phyloP scores from a whole-genome alignment of 306 rosid species.

The Phaseolus lunatus region DNA sequence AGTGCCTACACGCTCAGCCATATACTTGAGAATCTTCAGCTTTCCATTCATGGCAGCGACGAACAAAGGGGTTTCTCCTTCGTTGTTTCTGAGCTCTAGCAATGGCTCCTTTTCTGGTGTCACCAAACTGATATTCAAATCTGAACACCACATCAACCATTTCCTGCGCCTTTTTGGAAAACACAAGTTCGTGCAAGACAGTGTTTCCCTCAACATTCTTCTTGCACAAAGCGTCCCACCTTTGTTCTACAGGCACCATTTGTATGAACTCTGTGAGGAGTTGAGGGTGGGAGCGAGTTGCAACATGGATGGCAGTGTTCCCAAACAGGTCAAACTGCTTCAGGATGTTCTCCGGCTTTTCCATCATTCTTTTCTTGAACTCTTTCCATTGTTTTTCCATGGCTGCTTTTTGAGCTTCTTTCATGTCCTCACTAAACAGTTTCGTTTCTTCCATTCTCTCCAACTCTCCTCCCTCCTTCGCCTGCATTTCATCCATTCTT shows the following conservation, averaged over 20 bases:
- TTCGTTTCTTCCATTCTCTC: not conserved
- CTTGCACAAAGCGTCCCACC: constrained; percentile 6
- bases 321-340: not conserved
- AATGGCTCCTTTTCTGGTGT: not conserved
- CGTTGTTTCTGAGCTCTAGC: not conserved
- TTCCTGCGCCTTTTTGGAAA: not conserved
- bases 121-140: not conserved
- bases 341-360: not conserved
- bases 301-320: not conserved
- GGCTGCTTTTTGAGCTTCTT: not conserved
- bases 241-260: not conserved
- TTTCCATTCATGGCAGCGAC: constrained; percentile 30
- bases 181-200: not conserved
- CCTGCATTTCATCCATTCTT: too few relatives aligned
- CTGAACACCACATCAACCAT: constrained; percentile 21
- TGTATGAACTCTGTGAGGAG: not conserved
- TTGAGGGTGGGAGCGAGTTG: constrained; percentile 1
- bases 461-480: not conserved
- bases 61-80: constrained; percentile 41
- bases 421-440: not conserved
- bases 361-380: not conserved
- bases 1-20: not conserved
- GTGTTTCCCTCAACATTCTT: not conserved
- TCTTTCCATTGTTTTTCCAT: not conserved
- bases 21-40: not conserved